Base-by-base conservation (phyloP, 164 flowering plant genomes). In the Piper betle region DNA sequence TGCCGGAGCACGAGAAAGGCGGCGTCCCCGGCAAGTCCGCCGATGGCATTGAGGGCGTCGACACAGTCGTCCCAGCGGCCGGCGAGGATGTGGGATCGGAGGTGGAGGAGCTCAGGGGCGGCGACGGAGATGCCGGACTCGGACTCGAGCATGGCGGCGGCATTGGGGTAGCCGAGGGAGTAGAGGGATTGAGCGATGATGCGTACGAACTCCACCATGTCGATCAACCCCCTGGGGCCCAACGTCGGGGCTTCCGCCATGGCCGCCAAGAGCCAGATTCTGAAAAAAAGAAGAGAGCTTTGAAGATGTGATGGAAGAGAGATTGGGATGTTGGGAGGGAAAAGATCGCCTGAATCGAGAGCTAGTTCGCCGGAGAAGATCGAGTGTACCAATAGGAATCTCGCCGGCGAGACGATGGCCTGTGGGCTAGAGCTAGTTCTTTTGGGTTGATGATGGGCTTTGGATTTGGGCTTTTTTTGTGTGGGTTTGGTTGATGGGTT, bases 41-140 rank as follows among this genome's bases (percentile, higher is more conserved):
- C 72, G 6, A 85, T 64, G 42, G 59, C 57, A 61, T 69, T 40
- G 1, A 92, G 67, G 25, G 71, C 71, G n/a, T 63, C 59, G 40
- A 85, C 57, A 43, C 85, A 82, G 46, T 71, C 82, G 53, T 87
- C 86, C 93, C 92, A 92, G 60, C 80, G 73, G 0, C 75, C 87
- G 58, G 63, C 67, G 11, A 74, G 74, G 42, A 85, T 64, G 57
- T 78, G 83, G 6, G 82, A 74, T 61, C 80, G 90, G 4, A 87
- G 66, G 61, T 60, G 61, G 37, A 62, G 60, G 58, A 79, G 71
- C 52, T 80, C 85, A 5, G 53, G 9, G 3, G 85, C 77, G 52
- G 78, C 80, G 52, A 42, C 63, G 13, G 69, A 52, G 62, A 84
- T 68, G 2, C 84, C 80, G 6, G 98, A 88, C 65, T 92, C 98